Base-by-base conservation (phyloP, 2,329 filamentous ascomycete species). In the Macroventuria anomochaeta region DNA sequence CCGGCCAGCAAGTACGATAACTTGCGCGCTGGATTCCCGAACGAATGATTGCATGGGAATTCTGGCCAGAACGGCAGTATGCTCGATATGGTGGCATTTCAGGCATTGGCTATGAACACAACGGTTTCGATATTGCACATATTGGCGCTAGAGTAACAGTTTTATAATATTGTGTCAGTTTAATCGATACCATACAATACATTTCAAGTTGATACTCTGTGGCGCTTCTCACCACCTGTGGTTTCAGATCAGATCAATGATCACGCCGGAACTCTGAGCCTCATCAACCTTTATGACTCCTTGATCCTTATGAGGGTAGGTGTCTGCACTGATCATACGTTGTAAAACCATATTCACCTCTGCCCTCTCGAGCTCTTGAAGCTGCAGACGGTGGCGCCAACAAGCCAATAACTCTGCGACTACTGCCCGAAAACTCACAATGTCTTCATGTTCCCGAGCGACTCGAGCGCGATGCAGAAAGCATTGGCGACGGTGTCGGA, bases 1-100 rank as follows among this genome's bases (percentile, higher is more conserved):
- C 88, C 88, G 4, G 74, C 81, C 42, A 85, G 80, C 39, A 88
- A 88, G 76, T 91, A 90, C 63, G 87, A 90, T 44, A 91, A 91
- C 67, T 61, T 91, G 50, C 55, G 57, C 10, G 55, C 38, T 15
- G 61, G 60, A 8, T 61, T 70, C 8, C 63, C 63, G 3, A 63
- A 62, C 18, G 63, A 65, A 44, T 50, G 41, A 46, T 36, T 46
- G 1, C 11, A 13, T 12, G 52, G 36, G 3, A 2, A n/a, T 17
- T n/a, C 29, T 2, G 21, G 21, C 7, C 18, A 25, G 13, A 11
- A 3, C 25, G 36, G 34, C 7, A 15, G 13, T 5, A 13, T 17
- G 18, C 11, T 38, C 25, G 38, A 11, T 0, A 3, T 28, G 8
- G 11, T 11, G 13, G 39, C 28, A 2, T 36, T 21, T 3, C 28